Base-by-base conservation (phyloP, 352 stramenopile species). In the Phytophthora boehmeriae region DNA sequence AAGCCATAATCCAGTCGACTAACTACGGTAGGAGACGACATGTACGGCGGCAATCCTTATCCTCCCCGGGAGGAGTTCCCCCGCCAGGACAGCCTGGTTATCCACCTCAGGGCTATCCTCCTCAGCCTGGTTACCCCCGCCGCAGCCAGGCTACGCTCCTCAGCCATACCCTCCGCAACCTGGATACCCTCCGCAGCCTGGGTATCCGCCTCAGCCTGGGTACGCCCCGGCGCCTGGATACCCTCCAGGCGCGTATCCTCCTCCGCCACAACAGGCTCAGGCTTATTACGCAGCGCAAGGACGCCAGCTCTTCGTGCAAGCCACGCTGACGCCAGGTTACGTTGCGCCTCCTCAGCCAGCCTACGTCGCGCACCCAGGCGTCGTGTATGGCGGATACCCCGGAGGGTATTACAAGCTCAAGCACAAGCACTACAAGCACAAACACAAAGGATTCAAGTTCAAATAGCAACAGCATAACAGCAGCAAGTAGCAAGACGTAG, bases 241-340 rank as follows among this genome's bases (percentile, higher is more conserved):
- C 60, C 38, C 55, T 27, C 66, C 66, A n/a, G 63, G 56, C 2
- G 36, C 38, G 19, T 90, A 88, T 28, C 71, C 72, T 8, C 68
- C 66, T 36, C 74, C n/a, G n/a, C n/a, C 62, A 19, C 67, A 72
- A 9, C 75, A 80, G 25, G 72, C 70, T 6, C 81, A 90, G 54
- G 72, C 74, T 19, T 90, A 89, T 50, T 90, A 92, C 41, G 83
- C 83, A 22, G 73, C 75, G 1, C 83, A 92, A 54, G 78, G 80
- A 8, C 70, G 80, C n/a, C 76, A 82, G 52, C 75, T 92, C 41
- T 92, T 90, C 46, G 80, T 80, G 9, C 80, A 92, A 58, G 83
- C 80, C 6, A 89, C 78, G 9, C 50, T 75, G 10, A 59, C 70
- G n/a, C 48, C 57, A 32, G 65, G 43, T 25, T 87, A 88, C 59